Conservation (phyloP, 2,329 filamentous ascomycete genomes). For the Exophiala sideris region DNA sequence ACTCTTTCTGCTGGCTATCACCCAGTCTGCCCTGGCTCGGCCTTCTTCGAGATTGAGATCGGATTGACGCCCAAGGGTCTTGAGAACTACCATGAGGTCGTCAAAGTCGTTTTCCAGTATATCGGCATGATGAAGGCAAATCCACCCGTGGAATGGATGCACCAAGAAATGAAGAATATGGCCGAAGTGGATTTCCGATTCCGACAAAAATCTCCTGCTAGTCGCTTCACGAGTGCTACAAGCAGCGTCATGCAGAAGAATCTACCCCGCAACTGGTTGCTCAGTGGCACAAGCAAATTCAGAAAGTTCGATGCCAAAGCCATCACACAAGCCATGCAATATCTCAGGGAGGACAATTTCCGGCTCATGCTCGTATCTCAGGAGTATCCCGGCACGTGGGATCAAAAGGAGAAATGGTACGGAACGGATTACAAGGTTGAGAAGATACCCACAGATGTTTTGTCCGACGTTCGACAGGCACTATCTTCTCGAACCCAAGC, state of each 20-base stretch:
- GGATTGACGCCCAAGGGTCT: constrained; percentile 81
- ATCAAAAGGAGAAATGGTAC: constrained; percentile 93
- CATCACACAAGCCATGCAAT: constrained; percentile 70
- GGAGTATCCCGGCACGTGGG: constrained; percentile 77
- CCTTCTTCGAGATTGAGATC: constrained; percentile 75
- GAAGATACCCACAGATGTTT: constrained; percentile 71
- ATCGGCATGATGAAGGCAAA: constrained; percentile 78
- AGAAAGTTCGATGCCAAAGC: constrained; percentile 74
- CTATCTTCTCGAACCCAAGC: constrained; percentile 58
- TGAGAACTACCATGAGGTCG: constrained; percentile 75
- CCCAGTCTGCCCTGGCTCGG: constrained; percentile 73
- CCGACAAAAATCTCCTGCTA: constrained; percentile 86
- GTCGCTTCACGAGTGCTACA: constrained; percentile 79
- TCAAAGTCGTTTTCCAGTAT: constrained; percentile 86
- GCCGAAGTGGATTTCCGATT: constrained; percentile 94
- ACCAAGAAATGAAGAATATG: constrained; percentile 85
- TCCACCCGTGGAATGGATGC: constrained; percentile 86
- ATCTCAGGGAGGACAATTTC: constrained; percentile 83
- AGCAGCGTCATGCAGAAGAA: constrained; percentile 90
- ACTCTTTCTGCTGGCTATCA: constrained; percentile 73
- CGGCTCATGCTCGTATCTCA: constrained; percentile 78
- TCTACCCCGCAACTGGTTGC: constrained; percentile 77
- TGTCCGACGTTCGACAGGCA: constrained; percentile 66
- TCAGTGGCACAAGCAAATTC: constrained; percentile 74
- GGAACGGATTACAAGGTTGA: constrained; percentile 88